A percentile compares a stretch with the other conserved stretches of the same genome.
Conservation (phyloP, 2,329 filamentous ascomycete species). For the Fusarium chlamydosporum region DNA sequence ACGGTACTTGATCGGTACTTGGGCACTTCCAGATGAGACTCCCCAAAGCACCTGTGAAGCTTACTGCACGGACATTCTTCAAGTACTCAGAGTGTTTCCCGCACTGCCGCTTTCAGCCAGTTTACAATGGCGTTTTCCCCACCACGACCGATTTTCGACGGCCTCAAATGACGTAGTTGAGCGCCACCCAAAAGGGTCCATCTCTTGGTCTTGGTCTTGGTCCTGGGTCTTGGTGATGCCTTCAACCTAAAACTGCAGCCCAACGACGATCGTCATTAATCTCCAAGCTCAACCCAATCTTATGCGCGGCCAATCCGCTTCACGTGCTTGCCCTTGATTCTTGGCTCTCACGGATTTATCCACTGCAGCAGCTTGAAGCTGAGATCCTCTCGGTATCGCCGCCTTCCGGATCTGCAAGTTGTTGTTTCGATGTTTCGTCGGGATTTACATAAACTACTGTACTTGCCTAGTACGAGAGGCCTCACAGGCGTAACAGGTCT, state of each 20-base stretch:
- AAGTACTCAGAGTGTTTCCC: slow-evolving; percentile 16
- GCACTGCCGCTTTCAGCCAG: slow-evolving; percentile 37
- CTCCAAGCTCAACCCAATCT: slow-evolving; percentile 25
- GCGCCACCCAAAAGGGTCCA: slow-evolving; percentile 31
- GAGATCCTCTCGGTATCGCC: slow-evolving; percentile 43
- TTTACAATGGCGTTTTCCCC: slow-evolving; percentile 25
- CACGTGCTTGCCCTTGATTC: neutral
- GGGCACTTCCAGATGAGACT: neutral
- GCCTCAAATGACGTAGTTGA: slow-evolving; percentile 40
- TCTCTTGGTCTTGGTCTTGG: slow-evolving; percentile 7
- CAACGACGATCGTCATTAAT: slow-evolving; percentile 39
- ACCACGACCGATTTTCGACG: slow-evolving; percentile 25
- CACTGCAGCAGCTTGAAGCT: slow-evolving; percentile 21
- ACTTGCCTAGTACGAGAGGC: neutral
- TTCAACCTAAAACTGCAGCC: slow-evolving; percentile 38
- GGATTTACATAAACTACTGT: slow-evolving; percentile 1
- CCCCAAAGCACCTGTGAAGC: neutral
- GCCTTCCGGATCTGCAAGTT: slow-evolving; percentile 37
- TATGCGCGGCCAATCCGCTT: slow-evolving; percentile 15
- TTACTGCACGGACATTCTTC: neutral
- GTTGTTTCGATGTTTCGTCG: slow-evolving; percentile 29
- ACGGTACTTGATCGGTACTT: slow-evolving; percentile 19
- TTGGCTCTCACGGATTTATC: slow-evolving; percentile 8
- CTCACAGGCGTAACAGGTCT: neutral
- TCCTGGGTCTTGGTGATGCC: slow-evolving; percentile 25